Percentiles rank a stretch among this genome's conserved stretches.
Conservation (phyloP, 495 filamentous ascomycete genomes). For the Xylaria longipes region DNA sequence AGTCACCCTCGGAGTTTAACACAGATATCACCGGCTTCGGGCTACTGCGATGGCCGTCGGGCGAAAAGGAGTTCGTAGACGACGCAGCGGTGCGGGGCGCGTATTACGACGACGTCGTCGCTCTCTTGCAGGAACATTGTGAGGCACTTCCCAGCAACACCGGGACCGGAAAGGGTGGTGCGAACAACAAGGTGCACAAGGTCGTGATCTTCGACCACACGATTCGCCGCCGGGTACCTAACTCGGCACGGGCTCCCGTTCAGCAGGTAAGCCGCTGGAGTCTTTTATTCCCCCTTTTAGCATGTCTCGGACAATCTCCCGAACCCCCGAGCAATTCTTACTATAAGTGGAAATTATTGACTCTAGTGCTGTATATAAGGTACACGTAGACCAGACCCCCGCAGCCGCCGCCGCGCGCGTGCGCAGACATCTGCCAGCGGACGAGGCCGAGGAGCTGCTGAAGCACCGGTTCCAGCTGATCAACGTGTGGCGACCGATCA, state of each 20-base stretch:
- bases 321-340: no score
- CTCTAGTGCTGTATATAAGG: no score
- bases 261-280: no score
- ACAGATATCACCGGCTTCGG: conserved; percentile 53
- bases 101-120: conserved; percentile 85
- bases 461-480: conserved; percentile 72
- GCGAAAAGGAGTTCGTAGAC: conserved; percentile 63
- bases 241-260: conserved; percentile 68
- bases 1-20: conserved; percentile 38
- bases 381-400: conserved; percentile 85
- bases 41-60: conserved; percentile 42
- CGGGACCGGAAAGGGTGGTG: background rate
- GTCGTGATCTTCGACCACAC: conserved; percentile 89
- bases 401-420: conserved; percentile 69
- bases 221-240: conserved; percentile 64
- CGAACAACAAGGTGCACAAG: conserved; percentile 49
- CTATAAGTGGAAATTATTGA: no score
- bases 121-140: conserved; percentile 59
- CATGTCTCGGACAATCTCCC: no score
- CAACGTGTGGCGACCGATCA: conserved; percentile 84
- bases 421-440: conserved; percentile 61
- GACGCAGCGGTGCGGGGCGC: conserved; percentile 64
- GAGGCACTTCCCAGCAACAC: conserved; percentile 58
- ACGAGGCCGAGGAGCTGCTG: conserved; percentile 63
- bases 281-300: no score